Conservation (phyloP, 495 filamentous ascomycete genomes). For the Arthonia radiata region DNA sequence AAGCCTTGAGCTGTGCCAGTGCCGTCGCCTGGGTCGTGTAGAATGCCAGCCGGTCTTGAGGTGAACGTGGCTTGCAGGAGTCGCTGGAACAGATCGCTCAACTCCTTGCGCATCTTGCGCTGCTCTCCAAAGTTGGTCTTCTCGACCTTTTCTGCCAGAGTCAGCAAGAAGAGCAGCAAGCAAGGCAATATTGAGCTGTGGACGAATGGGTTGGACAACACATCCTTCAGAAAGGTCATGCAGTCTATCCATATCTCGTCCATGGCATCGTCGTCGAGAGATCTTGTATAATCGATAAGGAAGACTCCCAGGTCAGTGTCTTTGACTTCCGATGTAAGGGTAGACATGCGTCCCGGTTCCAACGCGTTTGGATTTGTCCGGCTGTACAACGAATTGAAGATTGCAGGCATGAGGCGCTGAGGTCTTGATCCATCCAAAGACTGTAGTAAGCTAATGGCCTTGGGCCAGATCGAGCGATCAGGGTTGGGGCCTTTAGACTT, state of each 20-base stretch:
- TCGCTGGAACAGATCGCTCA: slow-evolving; percentile 70
- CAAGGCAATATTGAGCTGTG: slow-evolving; percentile 76
- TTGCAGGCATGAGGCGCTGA: slow-evolving; percentile 79
- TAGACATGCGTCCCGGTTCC: slow-evolving; percentile 59
- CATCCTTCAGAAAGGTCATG: slow-evolving; percentile 68
- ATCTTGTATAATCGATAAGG: slow-evolving; percentile 64
- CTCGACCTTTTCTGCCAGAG: slow-evolving; percentile 79
- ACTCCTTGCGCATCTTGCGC: slow-evolving; percentile 72
- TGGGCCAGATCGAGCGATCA: slow-evolving; percentile 14
- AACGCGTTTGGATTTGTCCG: slow-evolving; percentile 64
- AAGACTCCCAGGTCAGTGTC: slow-evolving; percentile 71
- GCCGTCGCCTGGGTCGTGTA: slow-evolving; percentile 5
- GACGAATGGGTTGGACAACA: slow-evolving; percentile 82
- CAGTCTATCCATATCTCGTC: slow-evolving; percentile 97
- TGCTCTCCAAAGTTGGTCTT: slow-evolving; percentile 97
- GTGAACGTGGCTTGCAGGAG: slow-evolving; percentile 81
- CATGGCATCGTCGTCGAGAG: slow-evolving; percentile 92
- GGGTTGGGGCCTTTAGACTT: slow-evolving; percentile 14
- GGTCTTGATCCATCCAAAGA: slow-evolving; percentile 79
- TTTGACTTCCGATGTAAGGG: slow-evolving; percentile 55
- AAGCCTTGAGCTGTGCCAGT: slow-evolving; percentile 13
- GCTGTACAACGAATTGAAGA: slow-evolving; percentile 92
- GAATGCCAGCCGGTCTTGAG: slow-evolving; percentile 32
- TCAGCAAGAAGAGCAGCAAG: slow-evolving; percentile 66
- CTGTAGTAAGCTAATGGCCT: slow-evolving; percentile 70